A percentile compares a stretch with the other conserved stretches of the same genome.
Evolutionary conservation across 768 basidiomycete species (phyloP).

Genomic region (Cystobasidiopsis lactophilus): DNA sequence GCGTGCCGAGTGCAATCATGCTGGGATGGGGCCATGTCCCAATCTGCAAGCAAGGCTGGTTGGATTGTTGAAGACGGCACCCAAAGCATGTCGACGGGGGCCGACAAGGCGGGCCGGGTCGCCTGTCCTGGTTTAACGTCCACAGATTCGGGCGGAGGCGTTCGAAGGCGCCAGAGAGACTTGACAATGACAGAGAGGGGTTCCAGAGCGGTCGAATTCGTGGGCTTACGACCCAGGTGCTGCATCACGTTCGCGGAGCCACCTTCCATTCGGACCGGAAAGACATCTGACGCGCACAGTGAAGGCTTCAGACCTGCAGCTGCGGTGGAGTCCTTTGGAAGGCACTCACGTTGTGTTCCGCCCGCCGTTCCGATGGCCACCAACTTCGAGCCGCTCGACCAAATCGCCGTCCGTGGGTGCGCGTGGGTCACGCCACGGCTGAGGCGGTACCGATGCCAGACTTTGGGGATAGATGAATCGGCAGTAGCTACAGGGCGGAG

Average conservation of each 20-base stretch:
- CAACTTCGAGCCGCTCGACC: conserved; percentile 12
- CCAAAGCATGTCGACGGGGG: too few relatives aligned
- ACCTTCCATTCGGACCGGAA: conserved; percentile 10
- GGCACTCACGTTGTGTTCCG: conserved; percentile 9
- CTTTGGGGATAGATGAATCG: conserved; percentile 6
- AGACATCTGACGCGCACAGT: conserved; percentile 4
- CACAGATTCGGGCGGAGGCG: background rate
- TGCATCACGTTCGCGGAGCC: conserved; percentile 4
- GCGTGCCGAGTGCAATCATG: background rate
- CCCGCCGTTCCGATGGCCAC: conserved; percentile 13
- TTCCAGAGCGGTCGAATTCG: conserved; percentile 4
- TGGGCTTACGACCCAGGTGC: conserved; percentile 6
- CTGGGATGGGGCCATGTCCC: too few relatives aligned
- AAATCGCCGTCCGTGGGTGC: background rate
- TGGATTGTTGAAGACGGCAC: too few relatives aligned
- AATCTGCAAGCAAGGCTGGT: too few relatives aligned
- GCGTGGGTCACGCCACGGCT: conserved; percentile 13
- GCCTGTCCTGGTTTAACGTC: too few relatives aligned
- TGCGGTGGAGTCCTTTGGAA: background rate
- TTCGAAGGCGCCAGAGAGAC: conserved; percentile 6
- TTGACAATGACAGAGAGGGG: conserved; percentile 11
- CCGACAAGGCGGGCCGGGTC: too few relatives aligned
- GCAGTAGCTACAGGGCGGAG: conserved; percentile 9
- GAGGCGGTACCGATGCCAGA: conserved; percentile 19
- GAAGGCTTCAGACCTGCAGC: too few relatives aligned